Evolutionary conservation across 2,329 filamentous ascomycete genomes (phyloP).

Genomic region (Alternaria sp.): DNA sequence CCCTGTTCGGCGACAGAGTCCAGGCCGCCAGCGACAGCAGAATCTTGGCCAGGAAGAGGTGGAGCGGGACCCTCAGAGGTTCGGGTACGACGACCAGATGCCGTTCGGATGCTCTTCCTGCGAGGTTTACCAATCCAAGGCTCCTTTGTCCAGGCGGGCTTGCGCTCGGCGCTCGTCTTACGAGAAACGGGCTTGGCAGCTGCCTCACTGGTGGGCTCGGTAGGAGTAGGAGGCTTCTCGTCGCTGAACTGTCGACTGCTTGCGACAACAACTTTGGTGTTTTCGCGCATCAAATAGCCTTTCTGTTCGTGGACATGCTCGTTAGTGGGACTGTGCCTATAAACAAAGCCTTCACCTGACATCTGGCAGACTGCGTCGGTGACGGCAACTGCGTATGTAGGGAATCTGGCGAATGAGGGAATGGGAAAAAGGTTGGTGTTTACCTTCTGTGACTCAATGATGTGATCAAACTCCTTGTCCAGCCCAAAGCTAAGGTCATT

Average conservation of each 20-base stretch:
- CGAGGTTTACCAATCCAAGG: conserved; percentile 89
- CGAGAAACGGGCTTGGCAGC: conserved; percentile 75
- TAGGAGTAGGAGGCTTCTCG: conserved; percentile 68
- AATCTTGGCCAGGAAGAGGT: conserved; percentile 86
- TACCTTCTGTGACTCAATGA: conserved; percentile 98
- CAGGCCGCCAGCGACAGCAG: conserved; percentile 71
- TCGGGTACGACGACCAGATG: conserved; percentile 66
- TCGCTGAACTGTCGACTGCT: conserved; percentile 68
- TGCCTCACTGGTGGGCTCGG: conserved; percentile 46
- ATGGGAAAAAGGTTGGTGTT: conserved; percentile 58
- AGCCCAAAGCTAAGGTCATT: conserved; percentile 83
- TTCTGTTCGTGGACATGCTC: conserved; percentile 72
- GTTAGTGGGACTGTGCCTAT: conserved; percentile 56
- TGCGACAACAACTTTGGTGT: conserved; percentile 96
- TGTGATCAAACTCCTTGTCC: conserved; percentile 90
- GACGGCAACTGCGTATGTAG: conserved; percentile 34
- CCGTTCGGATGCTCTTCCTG: conserved; percentile 68
- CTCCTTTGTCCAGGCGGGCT: conserved; percentile 92
- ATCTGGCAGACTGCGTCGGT: conserved; percentile 35
- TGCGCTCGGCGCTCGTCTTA: conserved; percentile 71
- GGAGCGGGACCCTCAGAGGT: conserved; percentile 71
- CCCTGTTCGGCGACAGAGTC: conserved; percentile 76
- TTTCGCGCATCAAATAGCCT: conserved; percentile 98
- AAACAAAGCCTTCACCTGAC: conserved; percentile 41
- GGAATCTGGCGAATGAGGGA: conserved; percentile 45